These are phyloP conservation scores for Penicillium cinerascens DNA, from an alignment of 495 filamentous ascomycete species.

Conservation along the genomic window DNA sequence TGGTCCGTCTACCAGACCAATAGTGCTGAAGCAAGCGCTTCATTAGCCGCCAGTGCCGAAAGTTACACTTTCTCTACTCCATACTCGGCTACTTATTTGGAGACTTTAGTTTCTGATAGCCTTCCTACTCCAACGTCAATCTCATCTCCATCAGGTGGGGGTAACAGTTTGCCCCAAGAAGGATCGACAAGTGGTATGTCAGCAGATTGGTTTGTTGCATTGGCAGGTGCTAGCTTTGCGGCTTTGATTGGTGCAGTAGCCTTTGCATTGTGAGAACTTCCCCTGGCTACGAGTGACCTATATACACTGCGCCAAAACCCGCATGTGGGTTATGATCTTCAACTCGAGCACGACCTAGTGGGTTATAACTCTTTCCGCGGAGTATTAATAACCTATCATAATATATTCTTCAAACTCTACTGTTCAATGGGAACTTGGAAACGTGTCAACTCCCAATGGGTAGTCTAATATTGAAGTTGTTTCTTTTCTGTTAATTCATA, in stretches of 20 bases:
- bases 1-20: constrained; percentile 17
- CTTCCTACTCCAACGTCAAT: neutral
- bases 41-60: neutral
- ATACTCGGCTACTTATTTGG: constrained; percentile 18
- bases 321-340: no score
- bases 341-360: no score
- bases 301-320: no score
- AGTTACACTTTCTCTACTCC: constrained; percentile 6
- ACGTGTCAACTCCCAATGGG: no score
- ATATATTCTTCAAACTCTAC: no score
- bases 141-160: neutral
- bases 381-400: no score
- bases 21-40: constrained; percentile 7
- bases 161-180: neutral
- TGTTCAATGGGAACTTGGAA: no score
- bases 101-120: constrained; percentile 1
- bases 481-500: no score
- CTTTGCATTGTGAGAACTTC: constrained; percentile 14
- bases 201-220: neutral
- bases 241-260: constrained; percentile 16
- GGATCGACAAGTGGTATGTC: neutral
- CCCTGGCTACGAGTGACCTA: no score
- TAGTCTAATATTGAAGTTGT: no score
- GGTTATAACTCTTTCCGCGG: no score
- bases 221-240: constrained; percentile 5